phyloP scores from a whole-genome alignment of 805 yeast genomes.

The Kazachstania psychrophila region DNA sequence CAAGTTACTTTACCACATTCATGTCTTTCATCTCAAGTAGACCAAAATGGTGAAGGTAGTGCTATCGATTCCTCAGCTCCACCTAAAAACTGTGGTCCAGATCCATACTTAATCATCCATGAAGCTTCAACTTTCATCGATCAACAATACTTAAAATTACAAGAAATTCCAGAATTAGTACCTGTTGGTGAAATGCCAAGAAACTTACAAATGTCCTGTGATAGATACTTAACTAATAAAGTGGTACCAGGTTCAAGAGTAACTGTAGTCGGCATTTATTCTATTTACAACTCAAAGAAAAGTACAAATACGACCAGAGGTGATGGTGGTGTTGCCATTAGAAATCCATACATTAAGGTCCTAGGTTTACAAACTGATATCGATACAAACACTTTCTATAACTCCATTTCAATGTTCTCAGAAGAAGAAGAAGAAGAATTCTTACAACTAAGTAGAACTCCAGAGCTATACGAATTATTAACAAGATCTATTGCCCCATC shows the following conservation, averaged over 20 bases:
- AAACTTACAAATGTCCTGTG: conserved; percentile 77
- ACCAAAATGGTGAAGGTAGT: conserved; percentile 7
- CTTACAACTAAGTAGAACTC: conserved; percentile 66
- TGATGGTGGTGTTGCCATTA: conserved; percentile 58
- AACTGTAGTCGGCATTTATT: conserved; percentile 84
- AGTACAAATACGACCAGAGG: conserved; percentile 38
- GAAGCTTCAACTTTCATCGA: conserved; percentile 91
- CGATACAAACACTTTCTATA: conserved; percentile 56
- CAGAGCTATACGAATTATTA: conserved; percentile 78
- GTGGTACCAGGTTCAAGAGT: conserved; percentile 95
- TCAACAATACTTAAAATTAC: conserved; percentile 87
- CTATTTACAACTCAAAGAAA: conserved; percentile 73
- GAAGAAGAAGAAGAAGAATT: conserved; percentile 95
- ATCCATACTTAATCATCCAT: conserved; percentile 88
- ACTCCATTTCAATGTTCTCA: conserved; percentile 45
- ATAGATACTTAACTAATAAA: conserved; percentile 78
- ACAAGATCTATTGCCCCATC: conserved; percentile 91
- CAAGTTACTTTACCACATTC: conserved; percentile 27
- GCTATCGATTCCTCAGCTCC: conserved; percentile 5
- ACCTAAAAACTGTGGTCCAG: conserved; percentile 60
- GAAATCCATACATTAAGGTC: conserved; percentile 84
- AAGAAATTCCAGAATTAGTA: conserved; percentile 96
- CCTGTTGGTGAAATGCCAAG: conserved; percentile 99
- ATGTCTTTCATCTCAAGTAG: conserved; percentile 22
- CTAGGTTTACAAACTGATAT: conserved; percentile 79